Conservation (phyloP, 1,284 basidiomycete genomes). For the Hymenochaete sp. region DNA sequence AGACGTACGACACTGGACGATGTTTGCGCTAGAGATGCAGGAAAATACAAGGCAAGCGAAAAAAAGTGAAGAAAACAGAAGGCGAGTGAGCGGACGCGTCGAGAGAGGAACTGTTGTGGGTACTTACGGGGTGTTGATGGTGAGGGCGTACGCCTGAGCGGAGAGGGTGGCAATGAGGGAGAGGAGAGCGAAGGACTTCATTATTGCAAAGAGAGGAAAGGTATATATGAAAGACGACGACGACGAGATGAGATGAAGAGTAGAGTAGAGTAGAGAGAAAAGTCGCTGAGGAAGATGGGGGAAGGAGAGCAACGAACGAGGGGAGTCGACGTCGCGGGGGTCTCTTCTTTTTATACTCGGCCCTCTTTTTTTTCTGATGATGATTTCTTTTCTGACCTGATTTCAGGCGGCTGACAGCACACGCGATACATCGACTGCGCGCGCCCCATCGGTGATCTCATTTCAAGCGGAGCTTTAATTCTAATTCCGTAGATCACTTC, state of each 20-base stretch:
- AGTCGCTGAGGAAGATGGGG: not conserved
- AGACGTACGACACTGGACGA: slow-evolving; percentile 47
- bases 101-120: too few relatives aligned
- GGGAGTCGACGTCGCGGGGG: not conserved
- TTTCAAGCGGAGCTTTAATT: too few relatives aligned
- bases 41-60: slow-evolving; percentile 1
- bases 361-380: too few relatives aligned
- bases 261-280: not conserved
- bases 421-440: too few relatives aligned
- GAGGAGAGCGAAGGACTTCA: slow-evolving; percentile 43
- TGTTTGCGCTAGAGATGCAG: slow-evolving; percentile 26
- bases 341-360: too few relatives aligned
- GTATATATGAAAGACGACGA: not conserved
- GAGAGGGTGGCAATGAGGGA: slow-evolving; percentile 38
- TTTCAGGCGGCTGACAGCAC: too few relatives aligned
- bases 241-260: not conserved
- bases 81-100: too few relatives aligned
- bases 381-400: too few relatives aligned
- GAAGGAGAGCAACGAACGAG: not conserved
- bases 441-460: too few relatives aligned
- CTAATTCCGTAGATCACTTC: too few relatives aligned
- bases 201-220: slow-evolving; percentile 22
- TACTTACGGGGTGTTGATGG: slow-evolving; percentile 64
- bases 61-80: not conserved
- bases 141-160: slow-evolving; percentile 38